phyloP scores from a whole-genome alignment of 805 yeast species.

The Metschnikowia similis region DNA sequence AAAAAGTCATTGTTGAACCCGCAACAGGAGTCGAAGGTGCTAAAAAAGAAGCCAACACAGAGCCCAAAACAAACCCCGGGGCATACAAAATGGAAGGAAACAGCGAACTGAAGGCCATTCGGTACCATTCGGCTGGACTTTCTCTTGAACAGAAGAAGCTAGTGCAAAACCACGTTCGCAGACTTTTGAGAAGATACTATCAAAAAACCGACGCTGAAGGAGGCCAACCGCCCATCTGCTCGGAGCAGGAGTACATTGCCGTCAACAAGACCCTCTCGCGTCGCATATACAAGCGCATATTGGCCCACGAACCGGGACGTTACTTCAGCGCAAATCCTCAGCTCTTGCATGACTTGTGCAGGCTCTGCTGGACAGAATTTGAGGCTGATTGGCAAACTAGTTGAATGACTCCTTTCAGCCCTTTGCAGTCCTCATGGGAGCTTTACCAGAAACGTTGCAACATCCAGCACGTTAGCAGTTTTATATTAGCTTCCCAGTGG shows the following conservation, averaged over 20 bases:
- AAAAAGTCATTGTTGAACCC: background rate
- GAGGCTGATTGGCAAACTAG: background rate
- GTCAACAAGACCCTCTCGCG: conserved; percentile 64
- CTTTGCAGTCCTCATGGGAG: no score
- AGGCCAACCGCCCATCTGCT: conserved; percentile 14
- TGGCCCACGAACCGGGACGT: conserved; percentile 1
- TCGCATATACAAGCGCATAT: conserved; percentile 43
- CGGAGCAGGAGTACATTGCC: conserved; percentile 46
- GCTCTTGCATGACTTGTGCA: conserved; percentile 1
- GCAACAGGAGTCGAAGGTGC: no score
- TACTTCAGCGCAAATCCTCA: background rate
- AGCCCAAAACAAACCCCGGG: no score
- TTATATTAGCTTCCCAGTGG: no score
- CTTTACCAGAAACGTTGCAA: no score
- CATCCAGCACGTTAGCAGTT: no score
- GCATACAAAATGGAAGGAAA: no score
- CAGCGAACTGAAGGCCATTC: background rate
- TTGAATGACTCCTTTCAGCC: no score
- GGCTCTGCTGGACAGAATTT: conserved; percentile 4
- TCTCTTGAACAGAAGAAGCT: conserved; percentile 45
- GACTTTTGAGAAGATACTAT: conserved; percentile 47
- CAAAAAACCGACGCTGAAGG: conserved; percentile 10
- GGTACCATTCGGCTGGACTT: conserved; percentile 13
- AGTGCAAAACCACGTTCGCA: conserved; percentile 56
- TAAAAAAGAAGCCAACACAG: no score